These are phyloP conservation scores for Saprolegnia parasitica DNA, from an alignment of 352 stramenopile species.

Conservation along the genomic window DNA sequence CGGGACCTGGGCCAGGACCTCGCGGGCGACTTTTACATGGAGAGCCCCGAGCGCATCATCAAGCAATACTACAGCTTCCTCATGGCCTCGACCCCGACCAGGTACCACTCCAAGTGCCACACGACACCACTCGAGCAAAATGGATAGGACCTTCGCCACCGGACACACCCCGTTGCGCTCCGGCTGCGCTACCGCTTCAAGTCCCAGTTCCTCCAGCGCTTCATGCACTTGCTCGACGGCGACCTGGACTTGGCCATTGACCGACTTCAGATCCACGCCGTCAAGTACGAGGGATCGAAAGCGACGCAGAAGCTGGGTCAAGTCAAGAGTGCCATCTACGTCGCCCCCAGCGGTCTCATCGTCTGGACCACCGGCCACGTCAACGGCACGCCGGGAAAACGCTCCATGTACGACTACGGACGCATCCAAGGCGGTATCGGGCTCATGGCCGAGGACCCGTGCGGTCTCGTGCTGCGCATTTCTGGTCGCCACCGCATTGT, in stretches of 20 bases:
- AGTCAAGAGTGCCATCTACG: constrained; percentile 25
- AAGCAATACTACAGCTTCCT: constrained; percentile 29
- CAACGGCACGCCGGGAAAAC: background rate
- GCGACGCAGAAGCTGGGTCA: constrained; percentile 15
- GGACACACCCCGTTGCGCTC: background rate
- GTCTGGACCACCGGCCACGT: background rate
- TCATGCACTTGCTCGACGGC: constrained; percentile 16
- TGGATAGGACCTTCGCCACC: constrained; percentile 8
- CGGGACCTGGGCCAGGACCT: background rate
- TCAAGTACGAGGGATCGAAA: constrained; percentile 25
- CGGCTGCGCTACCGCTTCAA: constrained; percentile 18
- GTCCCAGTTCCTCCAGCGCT: constrained; percentile 18
- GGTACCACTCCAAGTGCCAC: background rate
- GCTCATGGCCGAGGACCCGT: constrained; percentile 23
- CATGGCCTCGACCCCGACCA: constrained; percentile 11
- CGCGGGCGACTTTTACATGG: constrained; percentile 1
- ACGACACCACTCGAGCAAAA: background rate
- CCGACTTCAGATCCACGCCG: constrained; percentile 7
- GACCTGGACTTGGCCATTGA: constrained; percentile 25
- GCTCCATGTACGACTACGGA: constrained; percentile 11
- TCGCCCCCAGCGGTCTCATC: constrained; percentile 18
- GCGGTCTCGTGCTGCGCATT: constrained; percentile 17
- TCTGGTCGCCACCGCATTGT: constrained; percentile 16
- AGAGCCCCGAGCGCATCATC: constrained; percentile 22
- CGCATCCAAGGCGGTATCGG: constrained; percentile 3